Base-by-base conservation (phyloP, 257 asterid species). In the Handroanthus guayacan region DNA sequence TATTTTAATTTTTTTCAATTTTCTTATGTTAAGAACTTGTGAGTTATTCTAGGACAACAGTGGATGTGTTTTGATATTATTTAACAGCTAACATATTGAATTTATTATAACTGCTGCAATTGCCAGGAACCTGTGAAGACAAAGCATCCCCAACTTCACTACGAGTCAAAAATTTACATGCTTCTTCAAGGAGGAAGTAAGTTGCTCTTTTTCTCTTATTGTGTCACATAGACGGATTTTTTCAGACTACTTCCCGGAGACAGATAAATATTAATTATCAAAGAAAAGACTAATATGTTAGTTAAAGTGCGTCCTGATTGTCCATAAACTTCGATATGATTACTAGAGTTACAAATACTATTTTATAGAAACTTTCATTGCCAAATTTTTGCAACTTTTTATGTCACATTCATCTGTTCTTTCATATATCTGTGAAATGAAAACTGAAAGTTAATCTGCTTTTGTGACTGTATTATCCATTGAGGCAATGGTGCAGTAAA, bases 181-280 rank as follows among this genome's bases (percentile, higher is more conserved):
- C 91, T 91, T 78, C 96, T 94, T 51, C 97, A 90, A 84, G 98
- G 98, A 81, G 97, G 97, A 90, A 90, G 97, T 94, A 82, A 89
- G 98, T 79, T 62, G 18, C 18, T 62, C 41, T 36, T 63, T n/a
- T 50, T 62, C 55, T 55, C 34, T 60, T 55, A 5, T 36, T 20
- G 37, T 16, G 55, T 31, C 47, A 2, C 38, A 1, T 11, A 54
- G 45, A 37, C 60, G 61, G 60, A 37, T 48, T 48, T 71, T 67
- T 16, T 41, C 66, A 6, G 54, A 62, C 47, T 34, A 55, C 47
- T 67, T 51, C 61, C 38, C 5, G 14, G 25, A n/a, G 51, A 54
- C 9, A 7, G 14, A 56, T 62, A n/a, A 47, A 17, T 67, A 51
- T 68, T 64, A 51, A 25, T 25, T 52, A 44, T 54, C 14, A 20